These are phyloP conservation scores for Solanum pennellii DNA, from an alignment of 257 asterid genomes.

Conservation along the genomic window DNA sequence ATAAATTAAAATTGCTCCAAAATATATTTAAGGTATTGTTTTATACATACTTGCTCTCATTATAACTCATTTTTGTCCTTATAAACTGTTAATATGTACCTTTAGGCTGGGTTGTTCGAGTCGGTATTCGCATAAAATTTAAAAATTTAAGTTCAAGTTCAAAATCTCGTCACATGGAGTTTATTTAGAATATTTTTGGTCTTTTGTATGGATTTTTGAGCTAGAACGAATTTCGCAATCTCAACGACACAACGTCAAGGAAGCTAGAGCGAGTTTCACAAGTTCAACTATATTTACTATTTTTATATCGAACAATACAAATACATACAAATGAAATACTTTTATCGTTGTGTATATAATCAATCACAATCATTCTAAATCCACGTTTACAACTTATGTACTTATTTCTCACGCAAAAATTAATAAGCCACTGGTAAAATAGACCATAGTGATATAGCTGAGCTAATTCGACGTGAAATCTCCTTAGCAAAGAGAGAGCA, in stretches of 20 bases:
- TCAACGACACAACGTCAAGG: too few species aligned
- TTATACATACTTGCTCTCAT: background rate
- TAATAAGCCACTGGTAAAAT: conserved; percentile 40
- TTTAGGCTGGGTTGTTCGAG: too few species aligned
- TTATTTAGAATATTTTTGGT: too few species aligned
- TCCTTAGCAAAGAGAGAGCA: conserved; percentile 29
- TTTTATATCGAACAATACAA: background rate
- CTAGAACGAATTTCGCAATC: too few species aligned
- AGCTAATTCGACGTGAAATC: conserved; percentile 31
- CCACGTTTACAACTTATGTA: background rate
- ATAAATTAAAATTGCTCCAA: background rate
- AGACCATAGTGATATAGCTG: conserved; percentile 21
- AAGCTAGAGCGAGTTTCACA: background rate
- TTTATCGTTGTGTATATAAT: background rate
- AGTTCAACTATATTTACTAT: background rate
- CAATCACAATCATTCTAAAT: background rate
- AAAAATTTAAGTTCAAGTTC: too few species aligned
- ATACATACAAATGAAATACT: background rate
- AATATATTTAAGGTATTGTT: background rate
- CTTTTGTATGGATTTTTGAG: background rate
- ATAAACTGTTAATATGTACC: background rate
- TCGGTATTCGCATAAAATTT: background rate
- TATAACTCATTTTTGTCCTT: background rate
- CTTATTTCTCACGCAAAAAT: conserved; percentile 15
- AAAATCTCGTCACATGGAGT: too few species aligned